Base-by-base conservation (phyloP, 2,329 filamentous ascomycete genomes). In the Sarocladiaceae sp. region DNA sequence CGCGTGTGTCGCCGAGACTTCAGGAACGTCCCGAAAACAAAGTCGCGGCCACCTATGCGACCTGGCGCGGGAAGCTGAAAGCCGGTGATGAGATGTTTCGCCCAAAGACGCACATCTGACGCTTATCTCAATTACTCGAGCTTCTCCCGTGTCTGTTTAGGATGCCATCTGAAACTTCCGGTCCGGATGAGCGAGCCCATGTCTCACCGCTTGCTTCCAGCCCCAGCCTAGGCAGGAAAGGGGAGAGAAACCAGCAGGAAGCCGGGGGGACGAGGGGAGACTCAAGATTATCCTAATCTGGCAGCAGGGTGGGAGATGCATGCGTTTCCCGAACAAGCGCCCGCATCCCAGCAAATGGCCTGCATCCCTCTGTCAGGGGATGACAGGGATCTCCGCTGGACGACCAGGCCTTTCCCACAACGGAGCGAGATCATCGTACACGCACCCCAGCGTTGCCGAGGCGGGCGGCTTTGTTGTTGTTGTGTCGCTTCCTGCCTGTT, bases 111-210 rank as follows among this genome's bases (percentile, higher is more conserved):
- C n/a, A n/a, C n/a, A n/a, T n/a, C n/a, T n/a, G n/a, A n/a, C n/a
- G n/a, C n/a, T n/a, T n/a, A n/a, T n/a, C n/a, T n/a, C n/a, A n/a
- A n/a, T n/a, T n/a, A n/a, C n/a, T n/a, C n/a, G n/a, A n/a, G n/a
- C n/a, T n/a, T n/a, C n/a, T n/a, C n/a, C 34, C 19, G 21, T 39
- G 10, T 16, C 6, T 39, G 37, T 27, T 27, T 41, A 24, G 23
- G 23, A 41, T 27, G 26, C 6, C 37, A 41, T 41, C 37, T 41
- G 37, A 41, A 41, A 41, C 37, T 41, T 15, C 29, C 23, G 37
- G 23, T 41, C 29, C 37, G 19, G 37, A 41, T 41, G 37, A 27
- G 23, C 23, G 15, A 41, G 37, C 37, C 37, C 34, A 27, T 29
- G 23, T 41, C 37, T 41, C 37, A 41, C 37, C 21, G 3, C 23